Evolutionary conservation across 1,284 basidiomycete species (phyloP).

Genomic region (Cronartium quercuum): DNA sequence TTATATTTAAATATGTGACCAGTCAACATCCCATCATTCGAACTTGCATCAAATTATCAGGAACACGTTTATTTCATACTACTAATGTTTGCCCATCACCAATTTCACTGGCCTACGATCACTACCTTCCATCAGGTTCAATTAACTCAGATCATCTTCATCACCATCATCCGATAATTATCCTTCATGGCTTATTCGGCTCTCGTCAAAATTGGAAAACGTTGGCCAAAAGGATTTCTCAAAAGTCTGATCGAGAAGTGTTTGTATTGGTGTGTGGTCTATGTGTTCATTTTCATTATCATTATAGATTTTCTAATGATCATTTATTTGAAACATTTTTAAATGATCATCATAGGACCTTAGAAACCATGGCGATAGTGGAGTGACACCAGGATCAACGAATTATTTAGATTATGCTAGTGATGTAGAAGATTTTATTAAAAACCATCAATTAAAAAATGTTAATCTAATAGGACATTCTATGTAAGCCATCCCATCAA

Average conservation of each 20-base stretch:
- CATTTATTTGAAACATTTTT: not conserved
- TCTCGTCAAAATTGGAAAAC: slow-evolving; percentile 38
- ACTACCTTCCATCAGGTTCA: slow-evolving; percentile 19
- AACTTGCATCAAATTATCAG: not conserved
- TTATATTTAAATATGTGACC: too few relatives aligned
- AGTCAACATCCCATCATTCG: too few relatives aligned
- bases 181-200: slow-evolving; percentile 39
- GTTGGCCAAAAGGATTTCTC: slow-evolving; percentile 19
- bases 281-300: not conserved
- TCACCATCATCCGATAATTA: not conserved
- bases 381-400: slow-evolving; percentile 18
- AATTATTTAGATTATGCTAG: slow-evolving; percentile 30
- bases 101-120: slow-evolving; percentile 9
- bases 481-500: slow-evolving; percentile 13
- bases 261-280: slow-evolving; percentile 22
- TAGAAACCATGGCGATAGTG: slow-evolving; percentile 39
- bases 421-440: slow-evolving; percentile 31
- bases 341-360: slow-evolving; percentile 5
- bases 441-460: not conserved
- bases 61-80: not conserved
- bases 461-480: slow-evolving; percentile 36
- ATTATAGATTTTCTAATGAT: not conserved
- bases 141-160: not conserved
- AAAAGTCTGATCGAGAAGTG: slow-evolving; percentile 2
- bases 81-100: not conserved